Evolutionary conservation across 1,139 yeast species (phyloP).

Genomic region (Suhomyces bokatorum): DNA sequence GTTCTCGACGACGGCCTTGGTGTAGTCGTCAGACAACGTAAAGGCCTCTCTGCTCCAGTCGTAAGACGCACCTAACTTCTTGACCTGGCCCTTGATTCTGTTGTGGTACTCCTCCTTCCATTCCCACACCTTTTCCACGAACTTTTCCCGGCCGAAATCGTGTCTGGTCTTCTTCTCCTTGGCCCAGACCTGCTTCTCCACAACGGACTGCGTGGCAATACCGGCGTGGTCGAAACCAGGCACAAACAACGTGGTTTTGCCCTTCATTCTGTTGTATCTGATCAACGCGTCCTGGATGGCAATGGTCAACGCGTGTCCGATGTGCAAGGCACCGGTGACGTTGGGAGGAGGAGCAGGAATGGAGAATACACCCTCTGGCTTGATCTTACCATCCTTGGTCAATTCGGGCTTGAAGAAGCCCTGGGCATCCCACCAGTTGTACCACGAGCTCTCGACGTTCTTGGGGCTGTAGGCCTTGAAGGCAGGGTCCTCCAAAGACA

Average conservation of each 20-base stretch:
- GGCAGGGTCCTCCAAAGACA: constrained; percentile 86
- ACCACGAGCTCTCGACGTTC: constrained; percentile 96
- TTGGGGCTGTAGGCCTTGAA: constrained; percentile 91
- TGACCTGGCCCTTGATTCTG: constrained; percentile 81
- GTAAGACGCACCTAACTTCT: constrained; percentile 91
- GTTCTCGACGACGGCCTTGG: constrained; percentile 85
- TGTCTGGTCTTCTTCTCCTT: constrained; percentile 88
- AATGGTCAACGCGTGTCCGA: constrained; percentile 96
- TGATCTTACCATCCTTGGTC: constrained; percentile 67
- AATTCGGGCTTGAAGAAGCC: constrained; percentile 89
- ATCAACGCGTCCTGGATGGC: constrained; percentile 92
- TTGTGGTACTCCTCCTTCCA: constrained; percentile 96
- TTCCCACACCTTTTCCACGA: constrained; percentile 89
- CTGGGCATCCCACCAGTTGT: constrained; percentile 92
- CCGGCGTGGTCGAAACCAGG: constrained; percentile 99
- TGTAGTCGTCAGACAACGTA: constrained; percentile 78
- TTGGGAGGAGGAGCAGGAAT: constrained; percentile 99
- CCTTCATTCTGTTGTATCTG: constrained; percentile 96
- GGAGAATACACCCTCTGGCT: constrained; percentile 81
- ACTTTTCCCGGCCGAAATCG: constrained; percentile 90
- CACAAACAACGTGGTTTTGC: constrained; percentile 86
- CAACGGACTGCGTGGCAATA: constrained; percentile 97
- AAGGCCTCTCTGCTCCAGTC: constrained; percentile 96
- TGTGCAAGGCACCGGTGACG: constrained; percentile 97
- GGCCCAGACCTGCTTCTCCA: constrained; percentile 93